Percentiles rank a stretch among this genome's conserved stretches.
These are phyloP conservation scores for Aspergillus mulundensis DNA, from an alignment of 495 filamentous ascomycete genomes.

Conservation along the genomic window DNA sequence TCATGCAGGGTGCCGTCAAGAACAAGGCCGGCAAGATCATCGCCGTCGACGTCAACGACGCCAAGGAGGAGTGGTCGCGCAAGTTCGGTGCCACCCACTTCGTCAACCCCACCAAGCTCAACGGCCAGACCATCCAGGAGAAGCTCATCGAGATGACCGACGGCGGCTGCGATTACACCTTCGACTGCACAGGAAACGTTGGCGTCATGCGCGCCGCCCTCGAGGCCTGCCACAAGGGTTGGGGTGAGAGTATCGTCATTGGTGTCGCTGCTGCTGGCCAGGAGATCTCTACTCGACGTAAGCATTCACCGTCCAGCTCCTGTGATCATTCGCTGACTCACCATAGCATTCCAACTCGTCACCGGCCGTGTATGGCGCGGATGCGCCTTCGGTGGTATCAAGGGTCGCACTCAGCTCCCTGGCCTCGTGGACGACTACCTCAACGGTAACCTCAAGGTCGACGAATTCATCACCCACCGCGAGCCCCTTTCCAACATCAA, in stretches of 20 bases:
- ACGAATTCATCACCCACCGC: slow-evolving; percentile 98
- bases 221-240: slow-evolving; percentile 98
- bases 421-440: slow-evolving; percentile 89
- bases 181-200: slow-evolving; percentile 97
- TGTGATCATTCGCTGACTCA: slow-evolving; percentile 6
- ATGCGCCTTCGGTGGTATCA: slow-evolving; percentile 96
- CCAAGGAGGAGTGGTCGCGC: slow-evolving; percentile 84
- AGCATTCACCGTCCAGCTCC: slow-evolving; percentile 26
- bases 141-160: slow-evolving; percentile 98
- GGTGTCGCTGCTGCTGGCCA: slow-evolving; percentile 96
- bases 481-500: slow-evolving; percentile 79
- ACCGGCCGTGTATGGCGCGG: slow-evolving; percentile 97
- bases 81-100: slow-evolving; percentile 98
- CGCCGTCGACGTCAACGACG: slow-evolving; percentile 89
- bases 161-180: slow-evolving; percentile 97
- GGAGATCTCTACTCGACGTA: slow-evolving; percentile 93
- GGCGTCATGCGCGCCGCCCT: slow-evolving; percentile 93
- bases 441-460: slow-evolving; percentile 87
- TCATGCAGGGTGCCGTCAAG: slow-evolving; percentile 91
- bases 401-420: slow-evolving; percentile 89
- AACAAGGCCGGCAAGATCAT: slow-evolving; percentile 87
- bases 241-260: slow-evolving; percentile 97
- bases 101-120: slow-evolving; percentile 83
- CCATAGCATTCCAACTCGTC: slow-evolving; percentile 91
- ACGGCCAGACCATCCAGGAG: slow-evolving; percentile 75